Evolutionary conservation across 495 filamentous ascomycete genomes (phyloP), one percentile per base, ranked within the genome.

Genomic region (Penicillium soppii): DNA sequence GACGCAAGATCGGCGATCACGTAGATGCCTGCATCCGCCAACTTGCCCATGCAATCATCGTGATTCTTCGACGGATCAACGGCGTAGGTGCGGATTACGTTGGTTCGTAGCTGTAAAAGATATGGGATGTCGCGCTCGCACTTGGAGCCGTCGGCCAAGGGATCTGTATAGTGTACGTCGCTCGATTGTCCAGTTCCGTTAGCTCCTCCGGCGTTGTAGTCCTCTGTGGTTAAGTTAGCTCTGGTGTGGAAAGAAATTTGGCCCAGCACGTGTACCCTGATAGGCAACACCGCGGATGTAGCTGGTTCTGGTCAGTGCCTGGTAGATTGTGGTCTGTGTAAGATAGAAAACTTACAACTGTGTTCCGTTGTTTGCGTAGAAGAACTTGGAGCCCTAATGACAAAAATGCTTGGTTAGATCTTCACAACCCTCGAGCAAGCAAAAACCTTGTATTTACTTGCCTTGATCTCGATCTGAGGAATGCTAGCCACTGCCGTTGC

Each of bases 81-180:
- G 51, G 91, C 91, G 68, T 97, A 97, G 7, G 90, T 89, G 64
- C 92, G 92, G 62, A 97, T 91, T 27, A 82, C 81, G 73, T 97
- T 97, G 58, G 91, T 90, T 26, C 78, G 74, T 22, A 96, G 77
- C 57, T 88, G 76, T 60, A 80, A 52, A 17, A 97, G 81, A 48
- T 85, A 76, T 7, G 89, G 88, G 21, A 97, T 73, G 64, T 97
- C 92, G 47, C 91, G 87, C 51, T 76, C 72, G 75, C 92, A 96
- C 46, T 68, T 65, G 16, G 72, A 65, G 19, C 61, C 65, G 67
- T 95, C 79, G 48, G 88, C 80, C 21, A 97, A 79, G 41, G 92
- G 91, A 54, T 86, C 83, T 25, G 59, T 73, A 69, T 79, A 85
- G 49, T 44, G 67, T 56, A 75, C 77, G 16, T 47, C 35, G 44